Evolutionary conservation across 495 filamentous ascomycete species (phyloP).

Genomic region (Podospora australis): DNA sequence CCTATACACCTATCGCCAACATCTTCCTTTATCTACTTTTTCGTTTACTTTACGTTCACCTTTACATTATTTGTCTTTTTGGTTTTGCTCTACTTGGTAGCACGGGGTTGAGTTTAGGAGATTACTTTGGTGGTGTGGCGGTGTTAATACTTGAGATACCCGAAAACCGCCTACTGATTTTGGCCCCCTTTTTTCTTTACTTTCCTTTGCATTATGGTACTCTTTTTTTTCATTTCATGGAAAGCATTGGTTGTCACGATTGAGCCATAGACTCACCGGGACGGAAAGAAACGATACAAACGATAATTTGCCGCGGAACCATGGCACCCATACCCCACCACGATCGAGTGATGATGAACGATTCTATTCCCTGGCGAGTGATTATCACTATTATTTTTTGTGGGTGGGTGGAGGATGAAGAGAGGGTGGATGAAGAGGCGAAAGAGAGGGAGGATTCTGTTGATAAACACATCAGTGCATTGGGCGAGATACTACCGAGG

Average conservation of each 20-base stretch:
- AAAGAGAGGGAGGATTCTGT: no score
- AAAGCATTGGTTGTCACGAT: constrained; percentile 5
- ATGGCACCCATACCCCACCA: neutral
- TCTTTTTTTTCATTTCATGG: neutral
- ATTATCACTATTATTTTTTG: no score
- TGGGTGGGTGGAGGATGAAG: no score
- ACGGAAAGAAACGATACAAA: constrained; percentile 9
- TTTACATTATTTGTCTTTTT: neutral
- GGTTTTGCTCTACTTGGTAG: neutral
- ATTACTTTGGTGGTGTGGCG: neutral
- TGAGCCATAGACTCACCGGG: constrained; percentile 6
- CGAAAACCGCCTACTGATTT: constrained; percentile 1
- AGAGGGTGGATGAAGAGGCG: no score
- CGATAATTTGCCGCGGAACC: constrained; percentile 4
- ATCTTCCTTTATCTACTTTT: no score
- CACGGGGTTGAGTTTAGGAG: constrained; percentile 1
- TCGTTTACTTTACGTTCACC: neutral
- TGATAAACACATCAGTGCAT: no score
- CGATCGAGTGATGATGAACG: constrained; percentile 13
- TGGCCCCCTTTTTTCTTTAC: neutral
- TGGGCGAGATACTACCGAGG: no score
- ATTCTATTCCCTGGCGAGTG: no score
- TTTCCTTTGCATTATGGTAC: neutral
- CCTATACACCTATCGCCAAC: neutral
- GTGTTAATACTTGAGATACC: constrained; percentile 16